These are phyloP conservation scores for Suhomyces yuchorum DNA, from an alignment of 1,139 yeast genomes.

Conservation along the genomic window DNA sequence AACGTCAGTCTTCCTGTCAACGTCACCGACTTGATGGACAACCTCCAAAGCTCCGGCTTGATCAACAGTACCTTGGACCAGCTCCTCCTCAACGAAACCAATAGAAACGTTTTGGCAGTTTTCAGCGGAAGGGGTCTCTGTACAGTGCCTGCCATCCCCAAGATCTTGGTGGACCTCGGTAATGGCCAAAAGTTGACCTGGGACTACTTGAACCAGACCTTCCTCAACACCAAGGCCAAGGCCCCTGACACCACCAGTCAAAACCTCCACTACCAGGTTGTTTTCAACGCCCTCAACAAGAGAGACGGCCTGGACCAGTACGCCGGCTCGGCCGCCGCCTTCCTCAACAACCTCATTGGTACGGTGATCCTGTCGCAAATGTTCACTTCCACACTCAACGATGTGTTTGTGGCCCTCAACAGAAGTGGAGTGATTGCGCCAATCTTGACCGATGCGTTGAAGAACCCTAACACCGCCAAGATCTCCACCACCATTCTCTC, in stretches of 20 bases:
- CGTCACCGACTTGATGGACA: constrained; percentile 21
- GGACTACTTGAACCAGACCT: constrained; percentile 30
- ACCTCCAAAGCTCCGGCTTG: constrained; percentile 29
- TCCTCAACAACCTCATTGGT: constrained; percentile 35
- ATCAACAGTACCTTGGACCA: constrained; percentile 27
- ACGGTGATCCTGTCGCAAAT: constrained; percentile 31
- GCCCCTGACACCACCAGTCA: constrained; percentile 10
- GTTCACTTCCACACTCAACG: constrained; percentile 26
- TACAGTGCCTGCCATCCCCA: constrained; percentile 30
- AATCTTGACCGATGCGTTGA: constrained; percentile 28
- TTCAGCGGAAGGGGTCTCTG: constrained; percentile 29
- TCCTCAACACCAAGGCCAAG: constrained; percentile 30
- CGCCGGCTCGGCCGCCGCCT: constrained; percentile 37
- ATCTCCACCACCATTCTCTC: constrained; percentile 27
- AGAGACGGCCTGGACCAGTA: constrained; percentile 21
- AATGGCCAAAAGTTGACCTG: constrained; percentile 33
- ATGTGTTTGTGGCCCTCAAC: constrained; percentile 36
- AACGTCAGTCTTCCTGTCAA: constrained; percentile 19
- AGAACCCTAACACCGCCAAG: constrained; percentile 30
- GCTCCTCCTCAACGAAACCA: constrained; percentile 33
- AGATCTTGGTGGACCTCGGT: constrained; percentile 36
- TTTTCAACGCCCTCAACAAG: constrained; percentile 12
- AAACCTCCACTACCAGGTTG: constrained; percentile 14
- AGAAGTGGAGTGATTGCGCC: constrained; percentile 36
- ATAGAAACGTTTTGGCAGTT: constrained; percentile 29